These are phyloP conservation scores for Lotus japonicus DNA, from an alignment of 306 rosid genomes.

Conservation along the genomic window DNA sequence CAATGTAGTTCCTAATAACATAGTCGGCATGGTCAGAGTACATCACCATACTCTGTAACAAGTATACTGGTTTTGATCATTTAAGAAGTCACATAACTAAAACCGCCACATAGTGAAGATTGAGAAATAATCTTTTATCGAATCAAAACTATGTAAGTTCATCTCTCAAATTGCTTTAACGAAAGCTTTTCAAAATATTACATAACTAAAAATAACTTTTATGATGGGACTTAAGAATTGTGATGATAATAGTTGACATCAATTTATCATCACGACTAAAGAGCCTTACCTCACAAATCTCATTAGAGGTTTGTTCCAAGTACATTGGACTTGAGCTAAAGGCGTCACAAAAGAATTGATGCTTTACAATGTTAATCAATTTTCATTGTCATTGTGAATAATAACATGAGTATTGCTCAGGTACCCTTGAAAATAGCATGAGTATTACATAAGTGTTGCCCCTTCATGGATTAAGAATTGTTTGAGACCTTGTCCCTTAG, in stretches of 20 bases:
- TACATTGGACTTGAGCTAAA: not conserved
- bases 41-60: no score
- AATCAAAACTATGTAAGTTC: not conserved
- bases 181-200: not conserved
- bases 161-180: slow-evolving; percentile 8
- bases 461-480: no score
- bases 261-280: slow-evolving; percentile 20
- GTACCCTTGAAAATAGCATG: no score
- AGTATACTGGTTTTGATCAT: no score
- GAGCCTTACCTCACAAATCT: slow-evolving; percentile 13
- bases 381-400: not conserved
- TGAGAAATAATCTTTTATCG: no score
- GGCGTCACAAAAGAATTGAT: not conserved
- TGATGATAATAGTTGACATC: slow-evolving; percentile 7
- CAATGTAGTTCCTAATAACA: no score
- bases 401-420: not conserved
- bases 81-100: no score
- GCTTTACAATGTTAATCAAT: not conserved
- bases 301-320: not conserved
- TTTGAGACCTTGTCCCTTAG: no score
- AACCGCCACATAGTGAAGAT: no score
- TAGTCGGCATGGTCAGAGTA: no score
- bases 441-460: no score
- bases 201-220: slow-evolving; percentile 8
- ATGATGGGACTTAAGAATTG: not conserved